Base-by-base conservation (phyloP, 1,139 yeast species). In the Groenewaldozyma sp. region DNA sequence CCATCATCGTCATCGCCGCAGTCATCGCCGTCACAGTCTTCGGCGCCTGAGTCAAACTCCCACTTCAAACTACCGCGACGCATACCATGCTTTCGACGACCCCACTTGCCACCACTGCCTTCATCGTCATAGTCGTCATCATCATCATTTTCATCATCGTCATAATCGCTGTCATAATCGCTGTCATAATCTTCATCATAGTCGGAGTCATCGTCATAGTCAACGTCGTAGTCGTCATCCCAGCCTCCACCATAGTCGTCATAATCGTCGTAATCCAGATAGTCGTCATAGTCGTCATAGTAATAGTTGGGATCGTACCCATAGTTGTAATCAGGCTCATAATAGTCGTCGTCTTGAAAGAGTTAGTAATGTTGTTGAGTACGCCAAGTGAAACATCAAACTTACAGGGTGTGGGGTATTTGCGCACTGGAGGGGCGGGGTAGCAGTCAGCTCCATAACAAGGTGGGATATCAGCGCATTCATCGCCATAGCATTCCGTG, bases 161-260 rank as follows among this genome's bases (percentile, higher is more conserved):
- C 38, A 22, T 28, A 27, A 4, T 37, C 36, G 20, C 24, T 28
- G 14, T 13, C 28, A 17, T 28, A 35, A 11, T 20, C 32, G 14
- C 24, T n/a, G 31, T 36, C 43, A 21, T 37, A 24, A 24, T 16
- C 35, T 19, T 28, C 17, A 17, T 2, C n/a, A 35, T 41, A 42
- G 28, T 31, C 34, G 3, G 13, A 24, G 3, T 34, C 36, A 6
- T 16, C 35, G 16, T 35, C 24, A 26, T 31, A 27, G 9, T 37
- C 39, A 24, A 28, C 28, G 22, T 38, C 39, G 14, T 38, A 40
- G 2, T 37, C 45, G 13, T 34, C 17, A 17, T 31, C 35, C 7
- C 34, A 22, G 14, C 33, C 29, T 17, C 34, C 35, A 24, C 32
- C 17, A 18, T 27, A 13, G 14, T 20, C 20, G 22, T 26, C 35